A percentile compares a stretch with the other conserved stretches of the same genome.
Evolutionary conservation across 441 rosid genomes (phyloP).

Genomic region (Pelargonium fulgidum): DNA sequence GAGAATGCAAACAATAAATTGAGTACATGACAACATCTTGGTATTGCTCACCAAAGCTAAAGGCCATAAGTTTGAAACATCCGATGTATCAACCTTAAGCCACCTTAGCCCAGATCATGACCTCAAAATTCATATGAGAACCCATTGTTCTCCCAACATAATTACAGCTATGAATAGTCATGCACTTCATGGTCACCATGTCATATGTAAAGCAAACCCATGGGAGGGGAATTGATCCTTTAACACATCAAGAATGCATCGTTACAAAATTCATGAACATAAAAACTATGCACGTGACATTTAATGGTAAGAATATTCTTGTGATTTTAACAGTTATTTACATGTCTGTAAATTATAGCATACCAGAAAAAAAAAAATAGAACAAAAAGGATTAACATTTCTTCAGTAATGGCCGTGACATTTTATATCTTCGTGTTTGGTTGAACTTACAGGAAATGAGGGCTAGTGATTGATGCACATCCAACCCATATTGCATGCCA

Average conservation of each 20-base stretch:
- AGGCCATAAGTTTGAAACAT: not conserved
- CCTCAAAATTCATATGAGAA: not conserved
- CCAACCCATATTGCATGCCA: too few species aligned
- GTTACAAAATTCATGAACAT: not conserved
- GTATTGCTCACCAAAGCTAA: not conserved
- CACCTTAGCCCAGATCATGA: not conserved
- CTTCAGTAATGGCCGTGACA: not conserved
- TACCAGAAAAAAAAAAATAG: not conserved
- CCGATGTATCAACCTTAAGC: not conserved
- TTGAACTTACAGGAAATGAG: conserved; percentile 5
- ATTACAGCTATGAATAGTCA: not conserved
- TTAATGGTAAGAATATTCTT: conserved; percentile 1
- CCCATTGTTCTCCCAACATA: not conserved
- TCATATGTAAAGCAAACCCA: not conserved
- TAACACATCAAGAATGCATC: not conserved
- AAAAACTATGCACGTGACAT: not conserved
- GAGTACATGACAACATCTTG: not conserved
- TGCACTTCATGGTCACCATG: not conserved
- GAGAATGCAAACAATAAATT: not conserved
- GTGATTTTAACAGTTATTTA: conserved; percentile 8
- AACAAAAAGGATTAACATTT: conserved; percentile 6
- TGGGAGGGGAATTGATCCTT: not conserved
- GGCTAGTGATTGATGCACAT: conserved; percentile 5
- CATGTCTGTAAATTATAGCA: not conserved
- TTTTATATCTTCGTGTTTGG: not conserved